These are phyloP conservation scores for Baorangia bicolor DNA, from an alignment of 768 basidiomycete species.

Conservation along the genomic window DNA sequence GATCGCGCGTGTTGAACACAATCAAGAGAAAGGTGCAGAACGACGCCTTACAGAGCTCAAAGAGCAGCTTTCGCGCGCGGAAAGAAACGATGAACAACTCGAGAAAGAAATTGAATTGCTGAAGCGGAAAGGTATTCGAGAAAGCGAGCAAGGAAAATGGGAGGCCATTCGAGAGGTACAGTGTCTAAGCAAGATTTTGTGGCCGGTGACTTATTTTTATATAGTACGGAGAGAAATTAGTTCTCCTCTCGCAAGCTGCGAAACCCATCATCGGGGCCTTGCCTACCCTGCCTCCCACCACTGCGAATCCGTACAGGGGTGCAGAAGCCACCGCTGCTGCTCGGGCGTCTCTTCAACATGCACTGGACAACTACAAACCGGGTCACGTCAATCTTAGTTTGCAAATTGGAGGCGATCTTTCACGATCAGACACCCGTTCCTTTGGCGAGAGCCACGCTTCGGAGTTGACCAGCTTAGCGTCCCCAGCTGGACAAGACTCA, in stretches of 20 bases:
- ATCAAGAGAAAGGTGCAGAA: conserved; percentile 61
- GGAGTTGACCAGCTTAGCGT: conserved; percentile 61
- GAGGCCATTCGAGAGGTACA: conserved; percentile 75
- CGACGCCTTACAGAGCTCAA: conserved; percentile 68
- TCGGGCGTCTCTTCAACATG: conserved; percentile 73
- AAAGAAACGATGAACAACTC: conserved; percentile 57
- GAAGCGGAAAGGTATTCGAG: conserved; percentile 72
- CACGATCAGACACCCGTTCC: conserved; percentile 71
- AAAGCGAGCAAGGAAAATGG: conserved; percentile 79
- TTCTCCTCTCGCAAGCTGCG: conserved; percentile 71
- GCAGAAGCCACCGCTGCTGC: conserved; percentile 62
- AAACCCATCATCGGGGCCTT: conserved; percentile 59
- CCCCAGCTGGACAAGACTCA: conserved; percentile 24
- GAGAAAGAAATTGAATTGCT: conserved; percentile 72
- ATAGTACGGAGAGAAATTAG: conserved; percentile 80
- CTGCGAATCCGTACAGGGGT: conserved; percentile 56
- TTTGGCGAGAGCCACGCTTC: conserved; percentile 83
- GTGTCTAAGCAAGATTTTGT: conserved; percentile 1
- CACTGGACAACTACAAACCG: conserved; percentile 74
- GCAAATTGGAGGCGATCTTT: conserved; percentile 50
- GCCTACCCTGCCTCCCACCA: conserved; percentile 65
- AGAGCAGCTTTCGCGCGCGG: conserved; percentile 64
- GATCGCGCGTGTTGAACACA: conserved; percentile 64
- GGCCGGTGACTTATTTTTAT: neutral
- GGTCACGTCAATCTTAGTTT: conserved; percentile 58